Evolutionary conservation across 2,329 filamentous ascomycete genomes (phyloP).

Genomic region (Diplocarpon rosae): DNA sequence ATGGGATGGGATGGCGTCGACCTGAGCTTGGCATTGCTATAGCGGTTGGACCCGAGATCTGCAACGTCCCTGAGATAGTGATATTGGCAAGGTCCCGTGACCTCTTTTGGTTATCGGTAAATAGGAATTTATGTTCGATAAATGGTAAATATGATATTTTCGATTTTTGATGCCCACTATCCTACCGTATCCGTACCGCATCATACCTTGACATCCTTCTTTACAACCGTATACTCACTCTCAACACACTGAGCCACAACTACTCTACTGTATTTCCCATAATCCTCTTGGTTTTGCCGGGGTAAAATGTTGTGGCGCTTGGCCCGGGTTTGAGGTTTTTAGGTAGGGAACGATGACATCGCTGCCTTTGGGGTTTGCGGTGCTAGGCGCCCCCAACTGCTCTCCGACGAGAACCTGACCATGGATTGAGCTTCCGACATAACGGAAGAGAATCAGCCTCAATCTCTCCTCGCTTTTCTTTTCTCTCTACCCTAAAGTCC

Average conservation of each 20-base stretch:
- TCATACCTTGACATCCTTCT: no score
- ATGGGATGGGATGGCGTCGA: background rate
- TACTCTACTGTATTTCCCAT: background rate
- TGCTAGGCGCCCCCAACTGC: background rate
- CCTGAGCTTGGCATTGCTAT: background rate
- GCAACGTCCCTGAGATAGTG: no score
- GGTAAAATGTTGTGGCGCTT: background rate
- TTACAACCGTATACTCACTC: no score
- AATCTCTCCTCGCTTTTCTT: slow-evolving; percentile 3
- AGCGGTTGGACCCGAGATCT: no score
- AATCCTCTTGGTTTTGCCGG: background rate
- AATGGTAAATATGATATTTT: no score
- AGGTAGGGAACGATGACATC: slow-evolving; percentile 7
- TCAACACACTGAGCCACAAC: no score
- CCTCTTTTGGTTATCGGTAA: no score
- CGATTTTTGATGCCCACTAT: no score
- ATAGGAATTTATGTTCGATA: no score
- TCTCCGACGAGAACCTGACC: background rate
- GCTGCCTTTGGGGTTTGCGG: background rate
- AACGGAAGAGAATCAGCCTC: slow-evolving; percentile 2
- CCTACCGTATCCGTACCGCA: no score
- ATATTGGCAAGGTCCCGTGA: no score
- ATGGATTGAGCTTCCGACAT: slow-evolving; percentile 8
- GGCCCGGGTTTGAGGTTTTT: background rate
- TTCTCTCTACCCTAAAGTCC: background rate